A percentile compares a stretch with the other conserved stretches of the same genome.
phyloP scores from a whole-genome alignment of 2,329 filamentous ascomycete species.

The Aureobasidium lini region DNA sequence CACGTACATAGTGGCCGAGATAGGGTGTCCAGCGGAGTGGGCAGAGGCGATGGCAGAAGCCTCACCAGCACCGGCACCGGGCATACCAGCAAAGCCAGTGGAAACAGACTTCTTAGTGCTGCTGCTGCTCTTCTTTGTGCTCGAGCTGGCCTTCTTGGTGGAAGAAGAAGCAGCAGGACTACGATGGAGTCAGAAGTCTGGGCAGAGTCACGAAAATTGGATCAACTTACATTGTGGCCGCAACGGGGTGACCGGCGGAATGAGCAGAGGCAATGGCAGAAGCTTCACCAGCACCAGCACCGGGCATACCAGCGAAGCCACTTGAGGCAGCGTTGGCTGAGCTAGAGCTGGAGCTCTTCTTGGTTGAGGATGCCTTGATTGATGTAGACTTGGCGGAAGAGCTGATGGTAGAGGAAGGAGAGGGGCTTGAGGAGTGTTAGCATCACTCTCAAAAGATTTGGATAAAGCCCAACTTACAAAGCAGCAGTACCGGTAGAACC shows the following conservation, averaged over 20 bases:
- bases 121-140: background rate
- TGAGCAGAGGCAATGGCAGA: background rate
- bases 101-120: background rate
- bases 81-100: background rate
- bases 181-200: too few species aligned
- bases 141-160: background rate
- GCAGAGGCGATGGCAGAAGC: background rate
- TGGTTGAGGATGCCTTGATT: background rate
- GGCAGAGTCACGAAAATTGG: too few species aligned
- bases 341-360: background rate
- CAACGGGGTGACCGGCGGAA: background rate
- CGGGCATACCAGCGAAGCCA: background rate
- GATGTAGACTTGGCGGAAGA: too few species aligned
- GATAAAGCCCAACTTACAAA: too few species aligned
- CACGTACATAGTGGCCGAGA: background rate
- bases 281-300: background rate
- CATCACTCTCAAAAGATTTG: too few species aligned
- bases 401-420: too few species aligned
- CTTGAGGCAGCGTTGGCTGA: background rate
- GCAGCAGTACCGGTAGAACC: too few species aligned
- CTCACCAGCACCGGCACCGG: background rate
- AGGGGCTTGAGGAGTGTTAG: too few species aligned
- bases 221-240: background rate
- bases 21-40: background rate
- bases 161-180: background rate